phyloP scores from a whole-genome alignment of 140 eudicot species.

The Flaveria floridana region DNA sequence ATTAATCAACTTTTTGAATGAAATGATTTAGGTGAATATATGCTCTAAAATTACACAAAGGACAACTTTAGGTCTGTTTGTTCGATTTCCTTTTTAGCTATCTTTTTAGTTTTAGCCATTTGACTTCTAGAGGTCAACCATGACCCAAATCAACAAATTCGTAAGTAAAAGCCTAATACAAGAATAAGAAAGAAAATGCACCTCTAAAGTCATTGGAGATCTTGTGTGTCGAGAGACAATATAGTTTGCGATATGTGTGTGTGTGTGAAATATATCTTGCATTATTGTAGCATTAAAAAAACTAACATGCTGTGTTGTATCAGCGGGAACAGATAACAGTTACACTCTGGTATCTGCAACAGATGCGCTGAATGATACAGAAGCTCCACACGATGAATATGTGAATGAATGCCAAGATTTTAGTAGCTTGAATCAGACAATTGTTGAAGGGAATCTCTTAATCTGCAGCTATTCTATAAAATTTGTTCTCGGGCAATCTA shows the following conservation, averaged over 20 bases:
- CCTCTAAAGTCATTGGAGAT: slow-evolving; percentile 2
- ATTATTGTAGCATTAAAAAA: background rate
- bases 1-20: background rate
- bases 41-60: background rate
- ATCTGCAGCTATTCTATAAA: slow-evolving; percentile 88
- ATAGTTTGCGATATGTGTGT: background rate
- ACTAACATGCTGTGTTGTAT: slow-evolving; percentile 18
- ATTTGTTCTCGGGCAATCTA: slow-evolving; percentile 87
- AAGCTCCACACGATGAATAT: slow-evolving; percentile 61
- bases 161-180: background rate
- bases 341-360: slow-evolving; percentile 71
- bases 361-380: slow-evolving; percentile 73
- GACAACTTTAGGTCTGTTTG: background rate
- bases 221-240: background rate
- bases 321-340: slow-evolving; percentile 76
- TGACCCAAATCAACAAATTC: background rate
- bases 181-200: background rate
- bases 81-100: background rate
- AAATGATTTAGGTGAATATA: background rate
- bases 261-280: background rate
- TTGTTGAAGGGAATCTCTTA: slow-evolving; percentile 74
- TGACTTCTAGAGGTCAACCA: background rate
- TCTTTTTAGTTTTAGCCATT: background rate
- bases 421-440: slow-evolving; percentile 53
- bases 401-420: slow-evolving; percentile 91